A percentile compares a stretch with the other conserved stretches of the same genome.
These are phyloP conservation scores for Bipolaris zeicola DNA, from an alignment of 2,329 filamentous ascomycete genomes.

Conservation along the genomic window DNA sequence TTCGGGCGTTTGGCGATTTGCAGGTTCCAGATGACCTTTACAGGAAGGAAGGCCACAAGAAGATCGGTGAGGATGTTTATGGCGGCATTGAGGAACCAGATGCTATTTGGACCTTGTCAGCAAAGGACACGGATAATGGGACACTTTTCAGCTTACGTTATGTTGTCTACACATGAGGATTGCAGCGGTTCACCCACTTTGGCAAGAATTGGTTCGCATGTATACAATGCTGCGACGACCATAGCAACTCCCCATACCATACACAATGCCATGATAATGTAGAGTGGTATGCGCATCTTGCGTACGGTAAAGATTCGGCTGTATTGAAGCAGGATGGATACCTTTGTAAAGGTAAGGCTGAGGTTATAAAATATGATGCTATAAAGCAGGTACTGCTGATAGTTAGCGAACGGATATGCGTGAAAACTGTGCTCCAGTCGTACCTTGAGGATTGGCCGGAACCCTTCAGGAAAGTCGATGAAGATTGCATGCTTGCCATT, in stretches of 20 bases:
- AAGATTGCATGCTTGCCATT: constrained; percentile 33
- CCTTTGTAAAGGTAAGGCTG: constrained; percentile 31
- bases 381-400: constrained; percentile 30
- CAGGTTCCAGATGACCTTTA: constrained; percentile 32
- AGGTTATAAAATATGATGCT: constrained; percentile 35
- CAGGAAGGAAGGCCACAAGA: constrained; percentile 31
- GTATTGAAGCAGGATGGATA: constrained; percentile 40
- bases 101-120: constrained; percentile 6
- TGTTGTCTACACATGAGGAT: constrained; percentile 20
- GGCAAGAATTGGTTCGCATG: constrained; percentile 33
- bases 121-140: background rate
- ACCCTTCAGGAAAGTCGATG: constrained; percentile 18
- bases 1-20: constrained; percentile 31
- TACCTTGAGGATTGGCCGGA: constrained; percentile 24
- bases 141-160: constrained; percentile 18
- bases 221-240: constrained; percentile 23
- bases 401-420: constrained; percentile 4
- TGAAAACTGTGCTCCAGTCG: background rate
- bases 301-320: constrained; percentile 32
- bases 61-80: constrained; percentile 36
- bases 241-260: constrained; percentile 20
- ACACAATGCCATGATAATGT: constrained; percentile 29
- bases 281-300: constrained; percentile 31
- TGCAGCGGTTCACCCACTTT: constrained; percentile 27
- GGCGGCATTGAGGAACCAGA: constrained; percentile 30